Conservation (phyloP, 805 yeast species). For the Ogataea corticis region DNA sequence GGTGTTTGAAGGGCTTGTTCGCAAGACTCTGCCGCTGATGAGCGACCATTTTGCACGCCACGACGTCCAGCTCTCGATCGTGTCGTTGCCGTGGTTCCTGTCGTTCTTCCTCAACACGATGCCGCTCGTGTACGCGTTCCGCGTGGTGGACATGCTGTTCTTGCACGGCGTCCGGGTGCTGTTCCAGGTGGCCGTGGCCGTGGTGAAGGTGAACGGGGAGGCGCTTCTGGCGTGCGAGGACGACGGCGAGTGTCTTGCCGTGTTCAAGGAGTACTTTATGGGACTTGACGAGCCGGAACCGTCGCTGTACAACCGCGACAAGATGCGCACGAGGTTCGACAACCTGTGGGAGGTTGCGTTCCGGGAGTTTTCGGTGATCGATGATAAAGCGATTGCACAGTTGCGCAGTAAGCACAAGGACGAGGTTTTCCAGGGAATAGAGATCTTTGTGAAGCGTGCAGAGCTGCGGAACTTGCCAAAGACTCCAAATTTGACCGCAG, state of each 20-base stretch:
- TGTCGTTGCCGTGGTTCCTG: constrained; percentile 94
- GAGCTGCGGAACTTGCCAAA: constrained; percentile 85
- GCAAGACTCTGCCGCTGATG: constrained; percentile 82
- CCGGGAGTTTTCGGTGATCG: constrained; percentile 80
- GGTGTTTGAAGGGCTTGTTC: constrained; percentile 88
- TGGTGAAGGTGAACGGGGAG: constrained; percentile 87
- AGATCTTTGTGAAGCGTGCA: constrained; percentile 86
- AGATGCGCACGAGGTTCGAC: constrained; percentile 80
- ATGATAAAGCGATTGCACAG: constrained; percentile 69
- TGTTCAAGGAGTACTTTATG: constrained; percentile 79
- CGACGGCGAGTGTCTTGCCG: constrained; percentile 87
- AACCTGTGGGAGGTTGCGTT: constrained; percentile 89
- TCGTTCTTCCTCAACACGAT: constrained; percentile 86
- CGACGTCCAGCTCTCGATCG: constrained; percentile 91
- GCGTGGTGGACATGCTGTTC: constrained; percentile 88
- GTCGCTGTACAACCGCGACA: constrained; percentile 60
- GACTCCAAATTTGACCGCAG: constrained; percentile 57
- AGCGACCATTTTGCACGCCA: constrained; percentile 77
- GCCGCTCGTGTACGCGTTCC: constrained; percentile 91
- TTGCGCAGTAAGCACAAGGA: constrained; percentile 72
- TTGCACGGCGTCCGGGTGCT: constrained; percentile 85
- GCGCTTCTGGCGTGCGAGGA: constrained; percentile 76
- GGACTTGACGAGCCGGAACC: constrained; percentile 78
- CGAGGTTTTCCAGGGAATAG: constrained; percentile 81
- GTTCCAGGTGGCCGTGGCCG: constrained; percentile 91